These are phyloP conservation scores for Capsicum baccatum DNA, from an alignment of 257 asterid genomes.

Conservation along the genomic window DNA sequence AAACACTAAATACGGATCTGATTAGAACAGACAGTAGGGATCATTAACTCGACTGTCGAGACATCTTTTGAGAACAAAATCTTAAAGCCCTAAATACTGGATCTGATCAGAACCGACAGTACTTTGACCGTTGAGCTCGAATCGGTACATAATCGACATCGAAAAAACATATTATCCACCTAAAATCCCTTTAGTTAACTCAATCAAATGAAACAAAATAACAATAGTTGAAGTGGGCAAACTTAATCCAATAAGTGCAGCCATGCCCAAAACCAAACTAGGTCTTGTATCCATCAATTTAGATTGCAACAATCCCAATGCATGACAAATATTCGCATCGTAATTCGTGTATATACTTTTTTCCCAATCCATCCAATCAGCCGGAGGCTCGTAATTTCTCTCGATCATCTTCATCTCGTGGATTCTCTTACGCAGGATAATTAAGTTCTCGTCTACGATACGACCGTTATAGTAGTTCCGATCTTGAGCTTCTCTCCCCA, in stretches of 20 bases:
- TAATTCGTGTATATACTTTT: constrained; percentile 36
- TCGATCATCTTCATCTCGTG: constrained; percentile 50
- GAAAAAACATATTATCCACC: constrained; percentile 6
- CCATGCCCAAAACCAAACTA: constrained; percentile 42
- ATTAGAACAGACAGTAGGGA: too few relatives aligned
- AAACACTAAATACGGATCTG: too few relatives aligned
- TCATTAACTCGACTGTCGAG: not conserved
- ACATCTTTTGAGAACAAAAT: not conserved
- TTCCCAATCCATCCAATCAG: constrained; percentile 56
- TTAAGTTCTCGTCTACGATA: constrained; percentile 42
- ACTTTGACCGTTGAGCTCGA: not conserved
- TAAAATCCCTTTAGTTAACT: constrained; percentile 30
- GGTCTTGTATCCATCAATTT: constrained; percentile 46
- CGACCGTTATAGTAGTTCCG: not conserved
- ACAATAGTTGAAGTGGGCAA: constrained; percentile 35
- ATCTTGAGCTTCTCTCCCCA: constrained; percentile 35
- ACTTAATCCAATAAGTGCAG: constrained; percentile 37
- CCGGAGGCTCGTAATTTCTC: constrained; percentile 41
- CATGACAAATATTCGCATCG: constrained; percentile 38
- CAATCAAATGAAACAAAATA: constrained; percentile 38
- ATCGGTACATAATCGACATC: fast-evolving
- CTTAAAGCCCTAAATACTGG: not conserved
- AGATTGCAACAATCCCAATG: constrained; percentile 44
- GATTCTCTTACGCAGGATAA: constrained; percentile 43
- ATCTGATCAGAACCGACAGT: not conserved